A percentile compares a stretch with the other conserved stretches of the same genome.
Evolutionary conservation across 2,329 filamentous ascomycete genomes (phyloP).

Genomic region (Myriosclerotinia scirpicola): DNA sequence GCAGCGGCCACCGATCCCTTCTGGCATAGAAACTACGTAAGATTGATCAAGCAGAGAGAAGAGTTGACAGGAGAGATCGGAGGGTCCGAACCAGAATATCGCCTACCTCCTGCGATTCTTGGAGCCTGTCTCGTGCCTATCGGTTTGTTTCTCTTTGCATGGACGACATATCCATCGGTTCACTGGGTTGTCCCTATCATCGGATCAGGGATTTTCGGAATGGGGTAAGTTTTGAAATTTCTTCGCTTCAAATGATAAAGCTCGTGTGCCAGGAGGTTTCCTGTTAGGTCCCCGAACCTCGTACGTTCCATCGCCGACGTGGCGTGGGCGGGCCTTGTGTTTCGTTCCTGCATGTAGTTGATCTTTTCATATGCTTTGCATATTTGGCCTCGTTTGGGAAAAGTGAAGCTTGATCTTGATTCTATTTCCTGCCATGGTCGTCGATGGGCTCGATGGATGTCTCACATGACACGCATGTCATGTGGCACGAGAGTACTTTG

Average conservation of each 20-base stretch:
- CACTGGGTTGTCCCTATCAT: slow-evolving; percentile 78
- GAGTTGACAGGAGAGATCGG: slow-evolving; percentile 43
- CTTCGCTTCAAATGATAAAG: slow-evolving; percentile 20
- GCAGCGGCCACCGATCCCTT: slow-evolving; percentile 64
- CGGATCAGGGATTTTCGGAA: slow-evolving; percentile 68
- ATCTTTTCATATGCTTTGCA: slow-evolving; percentile 21
- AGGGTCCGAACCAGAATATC: slow-evolving; percentile 80
- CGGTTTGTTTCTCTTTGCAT: slow-evolving; percentile 85
- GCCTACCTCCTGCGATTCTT: slow-evolving; percentile 71
- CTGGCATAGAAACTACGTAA: slow-evolving; percentile 61
- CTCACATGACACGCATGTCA: slow-evolving; percentile 31
- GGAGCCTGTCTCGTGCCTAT: slow-evolving; percentile 78
- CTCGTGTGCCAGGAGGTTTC: slow-evolving; percentile 17
- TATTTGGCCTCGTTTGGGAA: slow-evolving; percentile 21
- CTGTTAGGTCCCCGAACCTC: slow-evolving; percentile 21
- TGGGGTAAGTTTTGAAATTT: slow-evolving; percentile 55
- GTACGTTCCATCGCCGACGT: slow-evolving; percentile 25
- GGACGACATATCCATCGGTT: slow-evolving; percentile 73
- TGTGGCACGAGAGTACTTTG: slow-evolving; percentile 29
- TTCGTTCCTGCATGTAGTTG: slow-evolving; percentile 24
- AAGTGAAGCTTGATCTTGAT: slow-evolving; percentile 13
- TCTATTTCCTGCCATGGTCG: slow-evolving; percentile 2
- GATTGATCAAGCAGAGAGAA: slow-evolving; percentile 55
- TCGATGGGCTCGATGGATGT: slow-evolving; percentile 21
- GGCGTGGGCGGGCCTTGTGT: slow-evolving; percentile 8